These are phyloP conservation scores for Neofusicoccum sp. DNA, from an alignment of 2,329 filamentous ascomycete species.

Conservation along the genomic window DNA sequence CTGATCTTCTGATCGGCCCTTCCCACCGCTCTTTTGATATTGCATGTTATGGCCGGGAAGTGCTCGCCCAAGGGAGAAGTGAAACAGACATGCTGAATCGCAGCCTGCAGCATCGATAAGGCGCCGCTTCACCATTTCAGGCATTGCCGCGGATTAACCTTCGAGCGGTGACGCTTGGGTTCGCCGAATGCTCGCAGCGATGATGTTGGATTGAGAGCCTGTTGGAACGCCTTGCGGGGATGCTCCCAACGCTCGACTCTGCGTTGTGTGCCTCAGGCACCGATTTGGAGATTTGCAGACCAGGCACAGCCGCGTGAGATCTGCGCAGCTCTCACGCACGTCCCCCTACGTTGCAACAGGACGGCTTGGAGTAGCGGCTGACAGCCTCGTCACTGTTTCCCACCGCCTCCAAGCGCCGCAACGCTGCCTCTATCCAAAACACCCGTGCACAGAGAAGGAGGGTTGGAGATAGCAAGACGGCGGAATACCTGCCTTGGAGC, in stretches of 20 bases:
- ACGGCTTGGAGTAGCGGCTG: too few relatives aligned
- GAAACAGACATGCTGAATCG: neutral
- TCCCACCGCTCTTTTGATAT: neutral
- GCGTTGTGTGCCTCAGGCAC: neutral
- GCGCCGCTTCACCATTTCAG: neutral
- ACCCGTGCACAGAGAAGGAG: too few relatives aligned
- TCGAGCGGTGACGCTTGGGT: neutral
- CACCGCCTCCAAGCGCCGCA: too few relatives aligned
- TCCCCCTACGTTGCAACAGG: too few relatives aligned
- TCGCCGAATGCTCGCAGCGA: neutral
- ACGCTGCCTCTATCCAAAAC: too few relatives aligned
- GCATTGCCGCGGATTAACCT: neutral
- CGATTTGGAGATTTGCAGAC: neutral
- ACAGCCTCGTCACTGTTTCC: too few relatives aligned
- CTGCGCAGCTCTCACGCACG: too few relatives aligned
- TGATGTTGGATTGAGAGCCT: neutral
- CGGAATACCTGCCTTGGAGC: too few relatives aligned
- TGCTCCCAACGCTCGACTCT: neutral
- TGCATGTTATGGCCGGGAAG: neutral
- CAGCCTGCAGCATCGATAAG: neutral
- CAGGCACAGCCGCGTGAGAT: too few relatives aligned
- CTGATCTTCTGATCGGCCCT: slow-evolving; percentile 1
- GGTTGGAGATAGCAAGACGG: too few relatives aligned
- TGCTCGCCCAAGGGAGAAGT: neutral
- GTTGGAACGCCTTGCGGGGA: neutral